These are phyloP conservation scores for Russula olivacea DNA, from an alignment of 768 basidiomycete species.

Conservation along the genomic window DNA sequence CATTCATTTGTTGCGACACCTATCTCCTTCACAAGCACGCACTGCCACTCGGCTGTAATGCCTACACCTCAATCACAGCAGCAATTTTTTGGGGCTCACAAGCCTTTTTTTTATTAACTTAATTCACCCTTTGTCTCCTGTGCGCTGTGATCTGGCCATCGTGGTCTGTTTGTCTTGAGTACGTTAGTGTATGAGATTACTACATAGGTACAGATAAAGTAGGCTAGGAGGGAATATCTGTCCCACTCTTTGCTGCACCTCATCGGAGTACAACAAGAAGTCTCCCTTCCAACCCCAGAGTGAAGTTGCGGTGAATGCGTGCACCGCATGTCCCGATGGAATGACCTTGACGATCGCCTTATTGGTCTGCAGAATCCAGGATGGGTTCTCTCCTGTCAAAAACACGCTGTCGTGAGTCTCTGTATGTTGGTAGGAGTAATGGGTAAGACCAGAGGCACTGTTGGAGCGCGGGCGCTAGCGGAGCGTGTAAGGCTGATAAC, in stretches of 20 bases:
- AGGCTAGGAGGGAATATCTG: background rate
- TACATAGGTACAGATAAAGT: conserved; percentile 8
- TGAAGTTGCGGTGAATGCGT: conserved; percentile 78
- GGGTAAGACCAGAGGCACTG: no score
- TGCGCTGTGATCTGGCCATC: conserved; percentile 1
- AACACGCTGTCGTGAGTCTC: no score
- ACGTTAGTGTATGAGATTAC: conserved; percentile 12
- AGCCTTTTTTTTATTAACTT: background rate
- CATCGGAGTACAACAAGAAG: conserved; percentile 84
- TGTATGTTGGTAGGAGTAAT: no score
- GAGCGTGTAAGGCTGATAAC: no score
- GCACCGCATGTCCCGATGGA: conserved; percentile 68
- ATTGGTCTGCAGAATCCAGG: conserved; percentile 79
- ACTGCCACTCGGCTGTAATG: background rate
- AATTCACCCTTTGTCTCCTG: background rate
- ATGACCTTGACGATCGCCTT: conserved; percentile 60
- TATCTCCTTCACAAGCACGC: background rate
- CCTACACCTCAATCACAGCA: background rate
- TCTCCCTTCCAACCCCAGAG: conserved; percentile 78
- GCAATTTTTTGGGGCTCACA: background rate
- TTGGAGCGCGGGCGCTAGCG: no score
- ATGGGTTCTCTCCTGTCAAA: conserved; percentile 84
- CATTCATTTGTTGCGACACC: conserved; percentile 17
- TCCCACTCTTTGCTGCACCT: background rate
- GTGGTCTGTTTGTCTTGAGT: background rate